Evolutionary conservation across 129 eudicot genomes (phyloP).

Genomic region (Cynara cardunculus): DNA sequence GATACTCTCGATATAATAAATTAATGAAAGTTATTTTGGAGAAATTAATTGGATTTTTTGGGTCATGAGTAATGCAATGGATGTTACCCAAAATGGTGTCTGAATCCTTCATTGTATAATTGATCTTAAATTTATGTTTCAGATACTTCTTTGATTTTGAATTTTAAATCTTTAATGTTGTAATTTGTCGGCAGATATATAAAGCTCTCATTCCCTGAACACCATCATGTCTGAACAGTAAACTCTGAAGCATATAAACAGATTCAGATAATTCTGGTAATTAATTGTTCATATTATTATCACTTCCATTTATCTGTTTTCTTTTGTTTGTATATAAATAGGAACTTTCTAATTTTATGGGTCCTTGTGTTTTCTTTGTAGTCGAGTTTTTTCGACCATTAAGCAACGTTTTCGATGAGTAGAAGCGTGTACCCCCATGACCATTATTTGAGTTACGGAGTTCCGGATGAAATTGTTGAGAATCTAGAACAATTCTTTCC

Average conservation of each 20-base stretch:
- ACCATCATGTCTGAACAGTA: not conserved
- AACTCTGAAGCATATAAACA: not conserved
- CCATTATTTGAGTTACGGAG: constrained; percentile 31
- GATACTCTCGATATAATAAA: not conserved
- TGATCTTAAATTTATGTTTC: not conserved
- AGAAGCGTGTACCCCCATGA: constrained; percentile 36
- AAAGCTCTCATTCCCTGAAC: not conserved
- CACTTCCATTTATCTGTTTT: not conserved
- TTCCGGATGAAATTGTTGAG: constrained; percentile 55
- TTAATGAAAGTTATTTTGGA: not conserved
- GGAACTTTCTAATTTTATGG: constrained; percentile 4
- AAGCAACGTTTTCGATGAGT: constrained; percentile 23
- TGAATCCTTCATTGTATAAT: not conserved
- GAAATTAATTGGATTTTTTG: not conserved
- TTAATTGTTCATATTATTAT: not conserved
- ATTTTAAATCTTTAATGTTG: not conserved
- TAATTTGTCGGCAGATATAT: not conserved
- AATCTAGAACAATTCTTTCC: constrained; percentile 47
- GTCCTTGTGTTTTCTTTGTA: not conserved
- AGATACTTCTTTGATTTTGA: not conserved
- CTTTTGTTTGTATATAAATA: not conserved
- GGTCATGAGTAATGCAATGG: not conserved
- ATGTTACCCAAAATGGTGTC: not conserved
- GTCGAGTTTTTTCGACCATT: not conserved
- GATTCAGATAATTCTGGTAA: not conserved